These are phyloP conservation scores for Ophiocordyceps robertsii DNA, from an alignment of 2,329 filamentous ascomycete genomes.

Conservation along the genomic window DNA sequence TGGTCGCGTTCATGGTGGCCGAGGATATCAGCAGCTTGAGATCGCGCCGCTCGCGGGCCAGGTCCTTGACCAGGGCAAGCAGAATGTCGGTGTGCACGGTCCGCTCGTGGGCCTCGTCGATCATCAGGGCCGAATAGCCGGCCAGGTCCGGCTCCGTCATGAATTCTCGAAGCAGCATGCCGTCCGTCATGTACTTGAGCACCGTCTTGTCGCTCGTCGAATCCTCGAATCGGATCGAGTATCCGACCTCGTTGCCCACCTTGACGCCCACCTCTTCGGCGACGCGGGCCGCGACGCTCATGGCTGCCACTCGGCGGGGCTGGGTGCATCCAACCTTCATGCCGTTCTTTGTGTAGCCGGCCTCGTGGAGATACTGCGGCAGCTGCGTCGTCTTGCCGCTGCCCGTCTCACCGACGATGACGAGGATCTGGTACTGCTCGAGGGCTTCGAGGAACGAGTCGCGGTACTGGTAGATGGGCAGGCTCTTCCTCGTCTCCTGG, in stretches of 20 bases:
- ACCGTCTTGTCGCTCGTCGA: slow-evolving; percentile 82
- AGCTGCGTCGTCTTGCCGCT: slow-evolving; percentile 93
- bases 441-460: slow-evolving; percentile 79
- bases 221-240: slow-evolving; percentile 90
- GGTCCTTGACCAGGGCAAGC: slow-evolving; percentile 76
- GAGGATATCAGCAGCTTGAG: slow-evolving; percentile 86
- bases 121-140: slow-evolving; percentile 80
- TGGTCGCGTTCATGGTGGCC: slow-evolving; percentile 86
- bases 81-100: slow-evolving; percentile 86
- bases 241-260: slow-evolving; percentile 84
- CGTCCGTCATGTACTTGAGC: slow-evolving; percentile 94
- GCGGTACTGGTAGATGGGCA: slow-evolving; percentile 82
- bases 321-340: slow-evolving; percentile 89
- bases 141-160: slow-evolving; percentile 76
- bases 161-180: slow-evolving; percentile 83
- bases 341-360: slow-evolving; percentile 72
- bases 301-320: slow-evolving; percentile 86
- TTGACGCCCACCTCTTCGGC: slow-evolving; percentile 88
- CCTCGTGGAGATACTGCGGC: slow-evolving; percentile 86
- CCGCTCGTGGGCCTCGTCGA: slow-evolving; percentile 94
- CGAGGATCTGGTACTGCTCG: slow-evolving; percentile 72
- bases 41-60: slow-evolving; percentile 70
- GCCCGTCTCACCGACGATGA: slow-evolving; percentile 90
- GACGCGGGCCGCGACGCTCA: slow-evolving; percentile 94
- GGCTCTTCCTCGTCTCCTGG: slow-evolving; percentile 76